These are phyloP conservation scores for Fusarium penzigii DNA, from an alignment of 2,329 filamentous ascomycete genomes.

Conservation along the genomic window DNA sequence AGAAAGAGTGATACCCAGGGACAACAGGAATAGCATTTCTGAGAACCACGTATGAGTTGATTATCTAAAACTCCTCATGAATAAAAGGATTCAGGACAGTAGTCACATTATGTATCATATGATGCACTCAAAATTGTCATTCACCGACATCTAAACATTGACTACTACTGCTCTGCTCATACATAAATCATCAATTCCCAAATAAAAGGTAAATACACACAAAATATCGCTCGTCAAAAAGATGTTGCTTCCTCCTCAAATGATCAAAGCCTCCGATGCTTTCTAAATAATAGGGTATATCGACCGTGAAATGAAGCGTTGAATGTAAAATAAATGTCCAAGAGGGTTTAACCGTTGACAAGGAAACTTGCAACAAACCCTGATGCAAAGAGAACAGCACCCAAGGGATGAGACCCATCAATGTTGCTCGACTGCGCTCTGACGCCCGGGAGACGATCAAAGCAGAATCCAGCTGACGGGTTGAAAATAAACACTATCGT, in stretches of 20 bases:
- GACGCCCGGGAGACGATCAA: conserved; percentile 2
- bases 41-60: too few relatives aligned
- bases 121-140: neutral
- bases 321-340: conserved; percentile 30
- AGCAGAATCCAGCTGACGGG: conserved; percentile 2
- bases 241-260: conserved; percentile 18
- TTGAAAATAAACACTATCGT: conserved; percentile 38
- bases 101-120: neutral
- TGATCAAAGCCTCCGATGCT: conserved; percentile 24
- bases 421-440: conserved; percentile 4
- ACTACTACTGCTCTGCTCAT: conserved; percentile 19
- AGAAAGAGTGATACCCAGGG: conserved; percentile 3
- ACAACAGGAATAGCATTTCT: neutral
- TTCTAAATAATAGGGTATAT: conserved; percentile 32
- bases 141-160: neutral
- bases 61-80: too few relatives aligned
- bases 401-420: conserved; percentile 17
- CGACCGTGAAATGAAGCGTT: conserved; percentile 32
- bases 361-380: conserved; percentile 1
- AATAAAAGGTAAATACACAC: conserved; percentile 21
- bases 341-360: conserved; percentile 13
- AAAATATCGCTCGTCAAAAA: conserved; percentile 22
- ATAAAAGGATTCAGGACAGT: too few relatives aligned
- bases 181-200: conserved; percentile 29
- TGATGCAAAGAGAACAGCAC: conserved; percentile 15